Percentiles rank a stretch among this genome's conserved stretches.
Evolutionary conservation across 768 basidiomycete species (phyloP).

Genomic region (Tubosaeta sp.): DNA sequence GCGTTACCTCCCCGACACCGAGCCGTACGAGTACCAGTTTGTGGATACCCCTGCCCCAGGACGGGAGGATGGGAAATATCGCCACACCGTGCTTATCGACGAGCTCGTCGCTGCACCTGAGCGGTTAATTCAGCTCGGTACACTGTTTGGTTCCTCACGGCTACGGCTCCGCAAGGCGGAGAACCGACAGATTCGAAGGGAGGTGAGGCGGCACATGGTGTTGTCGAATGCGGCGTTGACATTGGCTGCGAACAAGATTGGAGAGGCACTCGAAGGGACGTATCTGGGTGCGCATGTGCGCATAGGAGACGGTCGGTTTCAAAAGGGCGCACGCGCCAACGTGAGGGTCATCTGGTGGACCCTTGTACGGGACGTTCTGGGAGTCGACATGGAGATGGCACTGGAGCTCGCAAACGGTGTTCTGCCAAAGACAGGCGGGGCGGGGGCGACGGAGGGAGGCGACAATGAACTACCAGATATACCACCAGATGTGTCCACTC

Average conservation of each 20-base stretch:
- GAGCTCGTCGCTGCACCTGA: constrained; percentile 20
- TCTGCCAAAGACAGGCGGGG: constrained; percentile 27
- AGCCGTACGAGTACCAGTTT: constrained; percentile 47
- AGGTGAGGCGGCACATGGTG: constrained; percentile 54
- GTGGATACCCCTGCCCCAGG: constrained; percentile 13
- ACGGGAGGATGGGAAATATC: constrained; percentile 12
- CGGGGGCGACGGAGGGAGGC: background rate
- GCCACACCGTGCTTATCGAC: constrained; percentile 3
- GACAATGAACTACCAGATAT: constrained; percentile 13
- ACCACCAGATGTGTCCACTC: constrained; percentile 15
- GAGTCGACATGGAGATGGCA: constrained; percentile 35
- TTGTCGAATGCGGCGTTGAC: constrained; percentile 49
- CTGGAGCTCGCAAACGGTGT: constrained; percentile 22
- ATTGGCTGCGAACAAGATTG: constrained; percentile 41
- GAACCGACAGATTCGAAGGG: constrained; percentile 41
- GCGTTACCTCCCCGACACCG: constrained; percentile 46
- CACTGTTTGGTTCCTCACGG: constrained; percentile 73
- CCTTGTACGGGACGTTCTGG: constrained; percentile 48
- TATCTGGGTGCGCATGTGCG: constrained; percentile 69
- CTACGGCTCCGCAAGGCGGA: constrained; percentile 43
- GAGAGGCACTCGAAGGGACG: constrained; percentile 36
- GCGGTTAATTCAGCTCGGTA: constrained; percentile 65
- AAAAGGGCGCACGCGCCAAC: constrained; percentile 36
- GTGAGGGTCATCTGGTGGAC: constrained; percentile 52
- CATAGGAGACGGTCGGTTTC: constrained; percentile 64